phyloP scores from a whole-genome alignment of 352 stramenopile species.

The Phytophthora ohioensis region DNA sequence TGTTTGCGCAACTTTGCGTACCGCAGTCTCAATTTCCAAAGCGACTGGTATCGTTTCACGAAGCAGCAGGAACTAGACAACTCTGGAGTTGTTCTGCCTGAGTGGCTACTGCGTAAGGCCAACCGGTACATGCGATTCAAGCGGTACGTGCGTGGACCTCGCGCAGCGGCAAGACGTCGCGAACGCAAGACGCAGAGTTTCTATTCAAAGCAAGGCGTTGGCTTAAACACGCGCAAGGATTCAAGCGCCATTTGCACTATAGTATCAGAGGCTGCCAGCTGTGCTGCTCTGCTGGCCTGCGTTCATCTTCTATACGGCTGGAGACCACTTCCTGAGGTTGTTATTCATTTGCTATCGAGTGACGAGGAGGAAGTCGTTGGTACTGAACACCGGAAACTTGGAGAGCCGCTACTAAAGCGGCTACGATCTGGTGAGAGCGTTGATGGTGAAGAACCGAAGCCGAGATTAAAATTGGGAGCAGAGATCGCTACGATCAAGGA shows the following conservation, averaged over 20 bases:
- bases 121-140: slow-evolving; percentile 89
- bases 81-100: slow-evolving; percentile 46
- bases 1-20: slow-evolving; percentile 83
- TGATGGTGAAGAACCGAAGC: slow-evolving; percentile 26
- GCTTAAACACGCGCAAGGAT: slow-evolving; percentile 66
- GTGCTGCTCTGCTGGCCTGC: slow-evolving; percentile 80
- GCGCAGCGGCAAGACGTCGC: slow-evolving; percentile 59
- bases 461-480: slow-evolving; percentile 62
- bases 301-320: slow-evolving; percentile 84
- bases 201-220: slow-evolving; percentile 70
- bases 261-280: slow-evolving; percentile 80
- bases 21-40: slow-evolving; percentile 83
- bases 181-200: slow-evolving; percentile 79
- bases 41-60: slow-evolving; percentile 66
- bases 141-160: slow-evolving; percentile 77
- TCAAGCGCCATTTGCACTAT: slow-evolving; percentile 75
- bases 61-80: slow-evolving; percentile 60
- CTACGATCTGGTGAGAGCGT: slow-evolving; percentile 48
- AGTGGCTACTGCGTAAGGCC: slow-evolving; percentile 81
- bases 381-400: slow-evolving; percentile 34
- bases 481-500: slow-evolving; percentile 80
- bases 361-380: slow-evolving; percentile 31
- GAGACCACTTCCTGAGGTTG: slow-evolving; percentile 68
- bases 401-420: slow-evolving; percentile 48
- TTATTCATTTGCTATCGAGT: slow-evolving; percentile 68